A percentile compares a stretch with the other conserved stretches of the same genome.
Conservation (phyloP, 257 asterid species). For the Misopates orontium region DNA sequence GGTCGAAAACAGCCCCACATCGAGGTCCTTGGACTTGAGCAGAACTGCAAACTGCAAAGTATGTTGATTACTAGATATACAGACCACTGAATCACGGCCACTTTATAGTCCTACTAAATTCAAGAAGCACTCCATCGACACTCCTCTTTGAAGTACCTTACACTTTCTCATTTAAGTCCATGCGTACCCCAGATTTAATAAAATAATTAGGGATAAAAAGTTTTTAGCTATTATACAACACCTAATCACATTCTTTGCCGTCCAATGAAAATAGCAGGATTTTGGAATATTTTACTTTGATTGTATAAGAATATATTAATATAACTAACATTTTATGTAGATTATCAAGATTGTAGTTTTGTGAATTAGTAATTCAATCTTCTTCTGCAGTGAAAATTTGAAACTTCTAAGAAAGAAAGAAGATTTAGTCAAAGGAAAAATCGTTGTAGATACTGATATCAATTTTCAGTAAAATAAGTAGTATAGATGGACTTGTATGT, state of each 20-base stretch:
- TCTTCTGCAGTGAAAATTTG: neutral
- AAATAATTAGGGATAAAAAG: conserved; percentile 3
- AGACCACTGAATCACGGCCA: neutral
- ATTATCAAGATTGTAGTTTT: conserved; percentile 10
- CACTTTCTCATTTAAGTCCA: conserved; percentile 14
- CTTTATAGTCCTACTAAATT: conserved; percentile 16
- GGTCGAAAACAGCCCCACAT: conserved; percentile 66
- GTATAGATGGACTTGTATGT: conserved; percentile 5
- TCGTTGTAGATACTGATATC: conserved; percentile 1
- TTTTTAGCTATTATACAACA: conserved; percentile 11
- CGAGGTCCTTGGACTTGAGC: conserved; percentile 60
- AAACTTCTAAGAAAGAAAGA: conserved; percentile 17
- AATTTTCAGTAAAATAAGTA: conserved; percentile 8
- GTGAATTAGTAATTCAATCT: conserved; percentile 11
- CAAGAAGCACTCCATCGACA: neutral
- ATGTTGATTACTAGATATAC: conserved; percentile 22
- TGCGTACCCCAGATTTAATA: conserved; percentile 17
- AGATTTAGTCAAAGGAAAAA: conserved; percentile 13
- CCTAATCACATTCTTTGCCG: neutral
- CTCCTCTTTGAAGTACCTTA: conserved; percentile 7
- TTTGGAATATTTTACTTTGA: neutral
- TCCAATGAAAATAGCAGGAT: neutral
- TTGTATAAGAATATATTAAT: neutral
- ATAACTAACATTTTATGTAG: neutral
- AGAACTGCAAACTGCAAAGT: conserved; percentile 56